Conservation (phyloP, 2,329 filamentous ascomycete species). For the Colletotrichum sp. region DNA sequence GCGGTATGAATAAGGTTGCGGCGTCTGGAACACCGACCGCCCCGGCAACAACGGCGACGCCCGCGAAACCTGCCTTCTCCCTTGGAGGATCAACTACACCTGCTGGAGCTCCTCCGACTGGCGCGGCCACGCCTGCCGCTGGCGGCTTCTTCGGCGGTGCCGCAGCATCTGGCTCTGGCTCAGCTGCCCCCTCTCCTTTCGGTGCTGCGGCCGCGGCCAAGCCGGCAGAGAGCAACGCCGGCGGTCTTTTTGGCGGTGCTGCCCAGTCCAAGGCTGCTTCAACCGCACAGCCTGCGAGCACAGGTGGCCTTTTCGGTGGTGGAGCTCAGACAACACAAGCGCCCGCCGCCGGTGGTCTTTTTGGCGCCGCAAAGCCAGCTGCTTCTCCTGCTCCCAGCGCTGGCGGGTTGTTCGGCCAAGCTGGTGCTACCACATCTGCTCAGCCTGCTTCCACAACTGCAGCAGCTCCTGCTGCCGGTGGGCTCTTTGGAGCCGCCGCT, state of each 20-base stretch:
- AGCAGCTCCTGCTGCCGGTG: constrained; percentile 19
- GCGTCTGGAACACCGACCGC: constrained; percentile 14
- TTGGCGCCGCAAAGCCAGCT: constrained; percentile 21
- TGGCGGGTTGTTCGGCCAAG: constrained; percentile 20
- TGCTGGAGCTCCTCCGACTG: constrained; percentile 56
- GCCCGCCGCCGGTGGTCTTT: constrained; percentile 24
- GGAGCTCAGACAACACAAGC: background rate
- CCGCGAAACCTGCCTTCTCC: constrained; percentile 52
- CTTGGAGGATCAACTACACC: constrained; percentile 58
- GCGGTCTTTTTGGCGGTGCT: constrained; percentile 32
- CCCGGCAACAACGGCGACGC: constrained; percentile 34
- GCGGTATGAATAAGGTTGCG: constrained; percentile 11
- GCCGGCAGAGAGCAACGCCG: constrained; percentile 17
- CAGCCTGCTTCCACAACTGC: constrained; percentile 31
- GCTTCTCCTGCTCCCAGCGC: background rate
- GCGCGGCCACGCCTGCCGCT: constrained; percentile 30
- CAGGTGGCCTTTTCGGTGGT: constrained; percentile 22
- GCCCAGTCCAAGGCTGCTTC: constrained; percentile 31
- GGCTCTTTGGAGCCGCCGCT: constrained; percentile 44
- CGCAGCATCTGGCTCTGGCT: constrained; percentile 6
- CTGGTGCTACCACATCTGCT: constrained; percentile 12
- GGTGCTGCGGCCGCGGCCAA: constrained; percentile 9
- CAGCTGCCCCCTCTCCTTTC: constrained; percentile 13
- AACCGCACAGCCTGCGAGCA: constrained; percentile 15
- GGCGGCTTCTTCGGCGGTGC: constrained; percentile 34